phyloP scores from a whole-genome alignment of 495 filamentous ascomycete species.

The Aspergillus haitiensis region DNA sequence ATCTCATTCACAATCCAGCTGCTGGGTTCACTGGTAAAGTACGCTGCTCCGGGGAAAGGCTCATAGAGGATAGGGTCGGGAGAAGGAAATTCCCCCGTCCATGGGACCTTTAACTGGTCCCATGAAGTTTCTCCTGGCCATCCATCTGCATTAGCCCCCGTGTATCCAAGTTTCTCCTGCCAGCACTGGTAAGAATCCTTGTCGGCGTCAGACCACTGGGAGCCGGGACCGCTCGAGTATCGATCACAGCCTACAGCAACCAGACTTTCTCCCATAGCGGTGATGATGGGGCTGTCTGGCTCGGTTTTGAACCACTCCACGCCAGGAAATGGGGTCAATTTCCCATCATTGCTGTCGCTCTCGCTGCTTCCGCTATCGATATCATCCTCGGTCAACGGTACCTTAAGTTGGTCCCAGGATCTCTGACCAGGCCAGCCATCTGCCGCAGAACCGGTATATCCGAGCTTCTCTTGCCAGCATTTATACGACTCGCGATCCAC shows the following conservation, averaged over 20 bases:
- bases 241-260: constrained; percentile 1
- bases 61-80: not conserved
- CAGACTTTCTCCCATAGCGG: constrained; percentile 6
- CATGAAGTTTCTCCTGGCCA: constrained; percentile 3
- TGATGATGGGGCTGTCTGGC: constrained; percentile 5
- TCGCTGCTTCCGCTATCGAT: too few relatives aligned
- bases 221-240: not conserved
- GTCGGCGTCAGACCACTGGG: constrained; percentile 1
- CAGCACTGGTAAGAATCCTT: constrained; percentile 5
- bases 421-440: constrained; percentile 17
- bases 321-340: constrained; percentile 1
- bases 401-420: constrained; percentile 16
- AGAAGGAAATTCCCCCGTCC: not conserved
- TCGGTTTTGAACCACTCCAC: constrained; percentile 7
- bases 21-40: not conserved
- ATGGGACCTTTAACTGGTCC: constrained; percentile 6
- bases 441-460: constrained; percentile 13
- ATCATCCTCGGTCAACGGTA: not conserved
- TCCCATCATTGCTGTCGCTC: too few relatives aligned
- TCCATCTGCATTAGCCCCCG: constrained; percentile 8
- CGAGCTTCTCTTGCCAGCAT: constrained; percentile 16
- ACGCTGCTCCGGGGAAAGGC: not conserved
- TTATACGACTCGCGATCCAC: constrained; percentile 1
- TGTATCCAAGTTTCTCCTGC: constrained; percentile 14
- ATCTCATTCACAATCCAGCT: not conserved